Evolutionary conservation across 1,284 basidiomycete genomes (phyloP), one percentile per base, ranked within the genome.

Genomic region (Austropuccinia psidii): DNA sequence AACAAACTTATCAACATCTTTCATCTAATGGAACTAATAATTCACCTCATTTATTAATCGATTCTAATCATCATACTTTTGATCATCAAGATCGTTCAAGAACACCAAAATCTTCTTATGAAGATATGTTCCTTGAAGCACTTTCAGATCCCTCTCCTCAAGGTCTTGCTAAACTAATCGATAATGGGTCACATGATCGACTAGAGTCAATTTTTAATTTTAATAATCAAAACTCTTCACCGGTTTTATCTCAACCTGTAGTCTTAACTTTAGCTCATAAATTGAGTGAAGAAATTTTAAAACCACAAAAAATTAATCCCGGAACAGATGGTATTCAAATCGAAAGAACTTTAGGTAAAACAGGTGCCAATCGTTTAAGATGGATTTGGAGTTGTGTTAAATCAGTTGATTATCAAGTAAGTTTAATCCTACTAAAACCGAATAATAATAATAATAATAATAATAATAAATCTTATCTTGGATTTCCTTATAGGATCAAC

Each of bases 311-410:
- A 31, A 13, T 33, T 29, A 13, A 0, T 4, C 54, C 29, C 8
- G 15, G 5, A 1, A 4, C 54, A 15, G 29, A 17, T 37, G 13
- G 21, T 39, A 29, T 41, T 4, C n/a, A 1, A 3, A 13, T 29
- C n/a, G 47, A 31, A 2, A 4, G n/a, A 7, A 1, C 11, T 2
- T 19, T 69, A 7, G 67, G 67, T 45, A 41, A 17, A 1, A 13
- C 6, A 33, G 67, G 55, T 1, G 41, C 41, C 4, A 58, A 58
- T 35, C 24, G 67, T 9, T 57, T 69, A 19, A 55, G 67, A 35
- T 69, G 67, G 67, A 69, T 58, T 37, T 69, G 67, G 67, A 47
- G 54, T 9, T 47, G 39, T 21, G n/a, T 69, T 17, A 21, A 35
- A 15, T 21, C 67, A 1, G 17, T 69, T 11, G 67, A 69, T 33